Evolutionary conservation across 2,329 filamentous ascomycete species (phyloP).

Genomic region (Arthroderma sp.): DNA sequence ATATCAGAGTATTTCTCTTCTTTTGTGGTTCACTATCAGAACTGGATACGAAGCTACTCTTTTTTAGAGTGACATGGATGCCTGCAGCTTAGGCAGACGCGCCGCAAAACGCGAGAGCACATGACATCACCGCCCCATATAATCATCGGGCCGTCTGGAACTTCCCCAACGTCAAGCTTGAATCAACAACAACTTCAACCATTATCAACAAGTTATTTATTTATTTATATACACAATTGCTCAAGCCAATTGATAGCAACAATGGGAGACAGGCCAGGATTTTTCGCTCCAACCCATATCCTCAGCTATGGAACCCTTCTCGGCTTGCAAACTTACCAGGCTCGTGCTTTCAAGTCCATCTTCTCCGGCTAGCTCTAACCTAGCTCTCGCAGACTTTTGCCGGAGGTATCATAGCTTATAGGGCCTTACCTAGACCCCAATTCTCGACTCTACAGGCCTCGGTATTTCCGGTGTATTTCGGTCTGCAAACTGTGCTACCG

Average conservation of each 20-base stretch:
- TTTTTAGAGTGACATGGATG: not conserved
- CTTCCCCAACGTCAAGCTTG: not conserved
- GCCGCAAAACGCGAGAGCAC: slow-evolving; percentile 27
- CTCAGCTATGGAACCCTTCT: slow-evolving; percentile 68
- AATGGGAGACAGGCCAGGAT: slow-evolving; percentile 5
- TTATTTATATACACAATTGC: too few relatives aligned
- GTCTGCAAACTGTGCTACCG: slow-evolving; percentile 64
- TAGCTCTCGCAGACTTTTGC: slow-evolving; percentile 52
- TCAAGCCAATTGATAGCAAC: not conserved
- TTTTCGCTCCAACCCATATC: slow-evolving; percentile 12
- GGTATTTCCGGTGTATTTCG: slow-evolving; percentile 74
- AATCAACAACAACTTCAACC: not conserved
- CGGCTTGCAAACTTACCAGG: slow-evolving; percentile 77
- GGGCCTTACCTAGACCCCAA: slow-evolving; percentile 59
- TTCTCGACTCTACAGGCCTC: slow-evolving; percentile 70
- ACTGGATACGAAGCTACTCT: too few relatives aligned
- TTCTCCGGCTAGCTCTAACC: slow-evolving; percentile 2
- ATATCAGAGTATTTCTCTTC: not conserved
- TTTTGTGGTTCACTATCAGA: too few relatives aligned
- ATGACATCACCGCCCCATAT: slow-evolving; percentile 22
- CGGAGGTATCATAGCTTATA: slow-evolving; percentile 60
- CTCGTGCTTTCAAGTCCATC: slow-evolving; percentile 21
- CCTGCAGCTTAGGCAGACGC: slow-evolving; percentile 27
- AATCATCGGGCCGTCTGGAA: not conserved
- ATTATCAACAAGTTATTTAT: not conserved